Conservation (phyloP, 73 alveolate genomes). For the Breviolum minutum region DNA sequence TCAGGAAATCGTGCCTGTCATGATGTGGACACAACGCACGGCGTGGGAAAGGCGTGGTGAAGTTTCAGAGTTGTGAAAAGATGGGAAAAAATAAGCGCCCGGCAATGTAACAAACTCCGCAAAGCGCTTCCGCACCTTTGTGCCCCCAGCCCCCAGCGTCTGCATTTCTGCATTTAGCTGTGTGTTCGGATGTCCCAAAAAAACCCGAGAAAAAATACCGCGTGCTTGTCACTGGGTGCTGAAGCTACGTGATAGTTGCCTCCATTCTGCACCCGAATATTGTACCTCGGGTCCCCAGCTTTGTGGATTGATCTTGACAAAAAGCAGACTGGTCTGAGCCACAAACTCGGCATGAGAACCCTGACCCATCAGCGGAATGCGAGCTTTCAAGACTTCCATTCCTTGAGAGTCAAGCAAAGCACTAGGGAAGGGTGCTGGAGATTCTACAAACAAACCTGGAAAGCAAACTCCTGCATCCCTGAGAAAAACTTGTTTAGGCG, state of each 20-base stretch:
- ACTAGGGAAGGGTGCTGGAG: background rate
- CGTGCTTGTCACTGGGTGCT: too few relatives aligned
- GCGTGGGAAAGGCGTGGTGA: background rate
- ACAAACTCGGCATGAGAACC: conserved; percentile 31
- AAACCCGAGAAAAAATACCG: background rate
- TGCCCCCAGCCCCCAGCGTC: background rate
- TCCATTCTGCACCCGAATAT: conserved; percentile 48
- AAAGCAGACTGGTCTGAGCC: background rate
- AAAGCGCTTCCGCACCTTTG: conserved; percentile 62
- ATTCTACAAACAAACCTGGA: background rate
- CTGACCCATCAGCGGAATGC: conserved; percentile 62
- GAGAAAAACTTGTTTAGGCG: background rate
- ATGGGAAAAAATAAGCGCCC: background rate
- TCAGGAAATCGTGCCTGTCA: conserved; percentile 65
- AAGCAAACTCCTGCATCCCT: background rate
- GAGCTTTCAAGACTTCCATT: conserved; percentile 47
- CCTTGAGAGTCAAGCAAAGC: background rate
- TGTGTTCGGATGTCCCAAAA: too few relatives aligned
- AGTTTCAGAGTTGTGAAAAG: background rate
- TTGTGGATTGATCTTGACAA: background rate
- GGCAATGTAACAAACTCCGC: conserved; percentile 63
- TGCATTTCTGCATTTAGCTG: background rate
- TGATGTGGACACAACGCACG: background rate
- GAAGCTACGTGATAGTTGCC: conserved; percentile 38
- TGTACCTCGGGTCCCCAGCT: background rate